Conservation (phyloP, 441 rosid genomes). For the Pelargonium cotyledonis region DNA sequence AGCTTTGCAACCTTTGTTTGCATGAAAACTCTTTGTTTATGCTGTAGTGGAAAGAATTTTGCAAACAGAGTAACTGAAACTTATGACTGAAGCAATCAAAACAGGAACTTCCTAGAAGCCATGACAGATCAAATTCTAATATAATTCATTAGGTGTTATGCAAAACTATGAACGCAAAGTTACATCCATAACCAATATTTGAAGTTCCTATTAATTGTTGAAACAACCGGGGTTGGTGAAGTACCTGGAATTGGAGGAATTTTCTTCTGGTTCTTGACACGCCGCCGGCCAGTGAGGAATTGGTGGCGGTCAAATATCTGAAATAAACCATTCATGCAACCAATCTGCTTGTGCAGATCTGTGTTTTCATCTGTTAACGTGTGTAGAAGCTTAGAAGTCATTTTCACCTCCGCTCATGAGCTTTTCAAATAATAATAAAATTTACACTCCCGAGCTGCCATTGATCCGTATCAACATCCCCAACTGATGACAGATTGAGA, state of each 20-base stretch:
- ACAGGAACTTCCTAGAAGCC: neutral
- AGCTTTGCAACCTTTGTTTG: neutral
- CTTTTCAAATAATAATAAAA: neutral
- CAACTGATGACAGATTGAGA: neutral
- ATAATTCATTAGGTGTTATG: neutral
- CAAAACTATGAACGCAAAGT: neutral
- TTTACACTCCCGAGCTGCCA: conserved; percentile 13
- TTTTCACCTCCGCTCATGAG: conserved; percentile 24
- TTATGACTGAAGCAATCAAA: neutral
- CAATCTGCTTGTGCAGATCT: conserved; percentile 71
- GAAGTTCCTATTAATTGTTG: neutral
- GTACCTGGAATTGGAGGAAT: conserved; percentile 46
- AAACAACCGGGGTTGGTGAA: conserved; percentile 1
- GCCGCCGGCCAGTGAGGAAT: conserved; percentile 48
- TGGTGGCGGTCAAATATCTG: conserved; percentile 73
- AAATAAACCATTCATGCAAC: conserved; percentile 85
- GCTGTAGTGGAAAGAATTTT: neutral
- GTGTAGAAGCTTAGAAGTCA: conserved; percentile 63
- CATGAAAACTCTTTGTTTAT: neutral
- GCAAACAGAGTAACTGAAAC: neutral
- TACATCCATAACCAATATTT: neutral
- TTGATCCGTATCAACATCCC: neutral
- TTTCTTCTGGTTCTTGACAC: conserved; percentile 32
- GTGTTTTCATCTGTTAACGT: conserved; percentile 69
- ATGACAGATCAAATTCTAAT: neutral